Evolutionary conservation across 2,329 filamentous ascomycete species (phyloP).

Genomic region (Fusarium protoensiforme): DNA sequence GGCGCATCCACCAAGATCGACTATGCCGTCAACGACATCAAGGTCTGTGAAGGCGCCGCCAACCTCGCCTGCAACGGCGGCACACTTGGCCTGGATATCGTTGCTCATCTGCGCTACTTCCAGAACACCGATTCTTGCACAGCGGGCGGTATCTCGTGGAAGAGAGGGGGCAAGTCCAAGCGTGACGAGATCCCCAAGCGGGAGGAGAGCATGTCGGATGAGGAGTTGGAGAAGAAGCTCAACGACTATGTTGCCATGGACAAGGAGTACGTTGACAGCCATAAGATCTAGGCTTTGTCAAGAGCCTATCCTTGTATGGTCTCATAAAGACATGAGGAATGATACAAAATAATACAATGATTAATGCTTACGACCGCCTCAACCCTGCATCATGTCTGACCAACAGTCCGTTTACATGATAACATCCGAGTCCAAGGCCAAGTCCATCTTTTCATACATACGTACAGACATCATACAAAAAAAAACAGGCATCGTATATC

Average conservation of each 20-base stretch:
- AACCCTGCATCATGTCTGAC: background rate
- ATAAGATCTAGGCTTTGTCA: constrained; percentile 21
- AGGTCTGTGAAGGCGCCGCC: constrained; percentile 60
- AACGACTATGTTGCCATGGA: constrained; percentile 51
- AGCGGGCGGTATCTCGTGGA: constrained; percentile 39
- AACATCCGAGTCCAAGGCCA: background rate
- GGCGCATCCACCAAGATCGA: constrained; percentile 47
- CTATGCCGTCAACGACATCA: constrained; percentile 54
- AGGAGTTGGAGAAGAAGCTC: constrained; percentile 53
- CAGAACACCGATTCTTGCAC: constrained; percentile 54
- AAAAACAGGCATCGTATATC: background rate
- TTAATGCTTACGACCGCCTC: background rate
- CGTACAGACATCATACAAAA: background rate
- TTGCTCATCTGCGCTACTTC: constrained; percentile 63
- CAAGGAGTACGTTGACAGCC: constrained; percentile 41
- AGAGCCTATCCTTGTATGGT: background rate
- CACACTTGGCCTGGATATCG: constrained; percentile 55
- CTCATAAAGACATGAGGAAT: background rate
- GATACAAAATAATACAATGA: constrained; percentile 5
- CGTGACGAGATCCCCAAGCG: constrained; percentile 29
- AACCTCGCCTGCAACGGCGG: constrained; percentile 64
- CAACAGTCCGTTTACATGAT: background rate
- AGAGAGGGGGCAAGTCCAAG: constrained; percentile 27
- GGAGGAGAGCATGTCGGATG: constrained; percentile 38
- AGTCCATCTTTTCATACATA: background rate